Base-by-base conservation (phyloP, 805 yeast genomes). In the Ogataea angusta region DNA sequence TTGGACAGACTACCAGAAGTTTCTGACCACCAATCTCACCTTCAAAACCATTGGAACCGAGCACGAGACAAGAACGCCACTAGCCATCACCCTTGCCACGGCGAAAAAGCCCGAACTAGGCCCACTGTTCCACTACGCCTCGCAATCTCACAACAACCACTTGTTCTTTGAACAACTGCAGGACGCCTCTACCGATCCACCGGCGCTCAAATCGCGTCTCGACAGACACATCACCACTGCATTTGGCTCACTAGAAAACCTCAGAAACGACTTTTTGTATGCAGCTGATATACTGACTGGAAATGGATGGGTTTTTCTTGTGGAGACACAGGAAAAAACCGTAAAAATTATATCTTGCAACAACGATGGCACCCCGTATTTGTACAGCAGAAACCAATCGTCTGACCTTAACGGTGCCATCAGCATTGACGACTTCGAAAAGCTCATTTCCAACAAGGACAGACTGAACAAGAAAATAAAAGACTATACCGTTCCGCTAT, bases 81-180 rank as follows among this genome's bases (percentile, higher is more conserved):
- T 82, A 60, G 85, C 85, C 46, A 77, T 87, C 40, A 60, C 80
- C 43, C 63, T 79, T 44, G 74, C 80, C 49, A 78, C 93, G 1
- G 83, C 89, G 3, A 75, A 76, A 53, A 76, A 78, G 47, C 70
- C 85, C 22, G 76, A 79, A 22, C 76, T 77, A 53, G 81, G 89
- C 24, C 76, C 77, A 40, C 63, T 77, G n/a, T 90, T 82, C 72
- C 93, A 90, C 65, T 78, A 74, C 56, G 97, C 98, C 3, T 85
- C 96, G 4, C 95, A 85, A 60, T 81, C 89, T 2, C 91, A 85
- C 67, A 90, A 89, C 66, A 93, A 93, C 68, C 99, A 91, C 65
- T 72, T 93, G 36, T 88, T 85, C 54, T 80, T 89, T 56, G 78
- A 83, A 60, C 85, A 84, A 55, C 66, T 82, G 38, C 57, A 45